Base-by-base conservation (phyloP, 169 alveolate species). In the Cryptosporidium sp. region DNA sequence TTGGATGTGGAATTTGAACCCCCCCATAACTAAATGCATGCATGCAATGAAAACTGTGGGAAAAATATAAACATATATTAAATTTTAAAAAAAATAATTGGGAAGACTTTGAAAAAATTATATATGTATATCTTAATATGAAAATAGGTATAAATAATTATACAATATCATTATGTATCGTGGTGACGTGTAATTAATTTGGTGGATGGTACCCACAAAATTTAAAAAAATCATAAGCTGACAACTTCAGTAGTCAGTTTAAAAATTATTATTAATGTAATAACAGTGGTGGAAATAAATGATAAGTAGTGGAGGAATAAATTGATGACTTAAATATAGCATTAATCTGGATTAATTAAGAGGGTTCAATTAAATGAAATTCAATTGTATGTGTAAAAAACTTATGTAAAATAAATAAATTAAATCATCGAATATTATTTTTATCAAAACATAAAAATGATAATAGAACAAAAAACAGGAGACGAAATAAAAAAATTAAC, bases 401-500 rank as follows among this genome's bases (percentile, higher is more conserved):
- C 51, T 73, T 59, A 26, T 16, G 48, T 23, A 73, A 73, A 33
- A 73, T 12, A 51, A 21, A 71, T 16, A 37, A 71, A 50, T 37
- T 29, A 73, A 37, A 51, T 29, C 29, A 23, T 21, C 29, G 51
- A 55, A 73, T 33, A 73, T 18, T 2, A 7, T 35, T 71, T 71
- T 45, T 50, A 23, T 2, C 48, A 71, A 43, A 29, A 48, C 37
- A 31, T 3, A 80, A 62, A 59, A 29, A 80, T 80, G 89, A 62
- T 80, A 61, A 26, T 80, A 29, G 89, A 80, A 41, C 73, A 80
- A 37, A 80, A 59, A 29, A 37, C 89, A 21, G 75, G 73, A 29
- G 89, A 80, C 18, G 89, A 80, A 80, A 65, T 80, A 35, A 62
- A 37, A 50, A 80, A 62, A 65, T 62, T 65, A 62, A 80, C 89